Conservation (phyloP, 495 filamentous ascomycete species). For the Penicillium egyptiacum region DNA sequence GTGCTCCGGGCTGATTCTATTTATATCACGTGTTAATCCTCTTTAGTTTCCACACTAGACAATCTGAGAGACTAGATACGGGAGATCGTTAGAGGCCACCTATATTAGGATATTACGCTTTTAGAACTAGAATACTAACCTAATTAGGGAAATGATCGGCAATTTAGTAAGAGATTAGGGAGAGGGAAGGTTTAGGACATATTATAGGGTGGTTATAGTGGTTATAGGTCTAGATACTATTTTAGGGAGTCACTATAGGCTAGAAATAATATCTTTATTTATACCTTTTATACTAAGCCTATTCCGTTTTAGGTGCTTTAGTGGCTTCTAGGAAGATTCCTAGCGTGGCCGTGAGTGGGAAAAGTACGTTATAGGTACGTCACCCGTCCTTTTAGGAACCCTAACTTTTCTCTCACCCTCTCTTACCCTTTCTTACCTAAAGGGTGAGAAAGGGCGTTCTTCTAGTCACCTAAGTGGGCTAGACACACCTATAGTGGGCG, state of each 20-base stretch:
- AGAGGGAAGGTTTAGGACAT: no score
- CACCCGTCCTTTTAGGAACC: background rate
- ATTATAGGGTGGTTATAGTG: no score
- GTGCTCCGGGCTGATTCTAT: no score
- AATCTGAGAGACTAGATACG: conserved; percentile 19
- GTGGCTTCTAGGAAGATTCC: background rate
- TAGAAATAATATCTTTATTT: background rate
- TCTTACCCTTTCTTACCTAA: no score
- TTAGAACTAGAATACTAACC: conserved; percentile 25
- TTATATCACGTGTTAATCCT: no score
- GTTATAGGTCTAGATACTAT: no score
- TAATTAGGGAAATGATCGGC: conserved; percentile 1
- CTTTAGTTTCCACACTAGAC: conserved; percentile 16
- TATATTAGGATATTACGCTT: conserved; percentile 19
- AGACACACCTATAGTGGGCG: background rate
- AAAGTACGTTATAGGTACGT: no score
- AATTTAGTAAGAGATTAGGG: no score
- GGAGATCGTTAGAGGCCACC: conserved; percentile 13
- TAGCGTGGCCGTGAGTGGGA: background rate
- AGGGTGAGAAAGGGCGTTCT: background rate
- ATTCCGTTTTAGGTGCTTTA: background rate
- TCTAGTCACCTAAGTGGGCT: background rate
- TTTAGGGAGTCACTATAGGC: no score
- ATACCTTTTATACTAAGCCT: background rate
- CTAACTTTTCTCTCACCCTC: background rate